These are phyloP conservation scores for Eucalyptus virginea DNA, from an alignment of 345 rosid species.

Conservation along the genomic window DNA sequence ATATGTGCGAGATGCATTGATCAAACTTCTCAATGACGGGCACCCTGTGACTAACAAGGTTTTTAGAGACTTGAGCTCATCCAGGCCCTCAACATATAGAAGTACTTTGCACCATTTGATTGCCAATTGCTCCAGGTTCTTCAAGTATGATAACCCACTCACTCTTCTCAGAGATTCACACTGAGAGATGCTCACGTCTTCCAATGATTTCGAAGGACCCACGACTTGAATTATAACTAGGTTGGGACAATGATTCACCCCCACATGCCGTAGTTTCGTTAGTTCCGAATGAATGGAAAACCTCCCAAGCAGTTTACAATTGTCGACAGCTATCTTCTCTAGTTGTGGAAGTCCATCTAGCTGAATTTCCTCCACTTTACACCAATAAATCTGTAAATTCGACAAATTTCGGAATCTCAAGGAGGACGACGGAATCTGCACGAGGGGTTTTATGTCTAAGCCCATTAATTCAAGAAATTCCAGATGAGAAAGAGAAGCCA, in stretches of 20 bases:
- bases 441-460: not conserved
- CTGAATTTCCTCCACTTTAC: not conserved
- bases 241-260: not conserved
- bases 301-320: not conserved
- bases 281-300: not conserved
- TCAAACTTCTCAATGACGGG: not conserved
- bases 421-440: not conserved
- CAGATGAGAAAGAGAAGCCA: too few species aligned
- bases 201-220: not conserved
- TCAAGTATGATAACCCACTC: not conserved
- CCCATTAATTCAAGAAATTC: not conserved
- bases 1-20: not conserved
- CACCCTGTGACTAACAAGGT: rapidly evolving
- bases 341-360: not conserved
- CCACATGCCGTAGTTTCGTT: not conserved
- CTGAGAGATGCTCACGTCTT: rapidly evolving
- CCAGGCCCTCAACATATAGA: not conserved
- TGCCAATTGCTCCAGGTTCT: not conserved
- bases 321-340: not conserved
- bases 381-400: not conserved
- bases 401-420: not conserved
- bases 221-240: not conserved
- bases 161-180: not conserved
- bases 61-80: not conserved
- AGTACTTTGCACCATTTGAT: not conserved